Evolutionary conservation across 2,329 filamentous ascomycete species (phyloP), one percentile per base, ranked within the genome.

Genomic region (Microthyrium microscopicum): DNA sequence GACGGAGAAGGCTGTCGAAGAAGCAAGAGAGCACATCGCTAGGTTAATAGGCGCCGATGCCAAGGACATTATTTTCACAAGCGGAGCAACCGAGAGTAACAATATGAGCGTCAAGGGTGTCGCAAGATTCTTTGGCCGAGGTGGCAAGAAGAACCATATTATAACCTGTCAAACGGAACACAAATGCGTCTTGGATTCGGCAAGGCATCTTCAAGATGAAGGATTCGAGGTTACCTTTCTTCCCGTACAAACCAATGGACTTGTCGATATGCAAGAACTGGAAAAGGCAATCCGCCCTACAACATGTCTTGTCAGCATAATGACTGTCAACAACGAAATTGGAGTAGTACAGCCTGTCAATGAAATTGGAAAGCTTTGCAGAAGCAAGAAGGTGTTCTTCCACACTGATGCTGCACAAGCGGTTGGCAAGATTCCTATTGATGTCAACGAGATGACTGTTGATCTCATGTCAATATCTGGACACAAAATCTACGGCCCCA

Each of bases 101-200:
- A 98, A 98, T 50, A 98, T 98, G 89, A 93, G 84, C 57, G 83
- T 98, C 62, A 98, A 98, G 62, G 89, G 89, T 42, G 87, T 98
- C 6, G 85, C 89, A 15, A 71, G 87, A 41, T 98, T 98, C 61
- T 94, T 94, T 53, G 84, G 83, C 43, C 73, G 82, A 37, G 75
- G 73, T 3, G 85, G 84, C 47, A 94, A 94, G 72, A 95, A 95
- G 73, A 93, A 80, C 61, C 89, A 98, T 57, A 87, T 98, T 50
- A 84, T 98, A 55, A 98, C 89, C 17, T 83, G 75, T 25, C 89
- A 95, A 61, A 98, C 89, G 0, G 89, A 98, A 60, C 89, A 98
- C 67, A 98, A 98, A 63, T 98, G 89, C 57, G 89, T 98, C 12
- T 67, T 98, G 33, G 89, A 98, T 60, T 94, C 85, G 60, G 95